Percentiles rank a stretch among this genome's conserved stretches.
Conservation (phyloP, 306 rosid species). For the Glycine latifolia region DNA sequence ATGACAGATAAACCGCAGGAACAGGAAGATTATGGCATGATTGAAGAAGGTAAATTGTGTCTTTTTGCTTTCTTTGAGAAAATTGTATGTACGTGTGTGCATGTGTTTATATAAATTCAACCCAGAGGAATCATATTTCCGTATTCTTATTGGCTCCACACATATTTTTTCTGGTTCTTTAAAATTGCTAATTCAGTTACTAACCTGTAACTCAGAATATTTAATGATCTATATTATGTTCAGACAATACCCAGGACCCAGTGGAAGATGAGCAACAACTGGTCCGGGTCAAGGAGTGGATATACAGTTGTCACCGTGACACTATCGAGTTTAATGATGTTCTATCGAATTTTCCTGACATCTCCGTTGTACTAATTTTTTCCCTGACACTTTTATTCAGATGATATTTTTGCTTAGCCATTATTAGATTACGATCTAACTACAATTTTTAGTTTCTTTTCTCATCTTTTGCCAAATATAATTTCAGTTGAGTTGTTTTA, state of each 20-base stretch:
- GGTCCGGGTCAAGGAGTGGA: slow-evolving; percentile 85
- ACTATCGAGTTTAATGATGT: slow-evolving; percentile 74
- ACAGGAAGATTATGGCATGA: slow-evolving; percentile 59
- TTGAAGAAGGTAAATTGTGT: slow-evolving; percentile 72
- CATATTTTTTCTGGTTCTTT: not conserved
- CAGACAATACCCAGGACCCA: slow-evolving; percentile 86
- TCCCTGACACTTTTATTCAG: slow-evolving; percentile 3
- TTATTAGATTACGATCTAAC: slow-evolving; percentile 10
- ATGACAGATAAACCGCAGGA: slow-evolving; percentile 68
- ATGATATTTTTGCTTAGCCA: slow-evolving; percentile 7
- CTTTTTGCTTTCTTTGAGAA: slow-evolving; percentile 10
- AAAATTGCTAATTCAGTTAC: slow-evolving; percentile 9
- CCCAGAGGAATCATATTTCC: slow-evolving; percentile 11
- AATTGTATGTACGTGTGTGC: not conserved
- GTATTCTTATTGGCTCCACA: not conserved
- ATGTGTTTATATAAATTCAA: slow-evolving; percentile 7
- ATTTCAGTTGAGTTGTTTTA: slow-evolving; percentile 44
- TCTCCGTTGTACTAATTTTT: slow-evolving; percentile 72
- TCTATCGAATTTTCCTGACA: slow-evolving; percentile 86
- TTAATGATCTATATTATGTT: slow-evolving; percentile 35
- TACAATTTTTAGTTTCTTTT: slow-evolving; percentile 29
- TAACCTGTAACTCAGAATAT: slow-evolving; percentile 12
- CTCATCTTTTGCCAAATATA: slow-evolving; percentile 25
- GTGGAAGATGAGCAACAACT: slow-evolving; percentile 79
- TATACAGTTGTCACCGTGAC: slow-evolving; percentile 64